Conservation (phyloP, 2,329 filamentous ascomycete species). For the Colletotrichum liaoningense region DNA sequence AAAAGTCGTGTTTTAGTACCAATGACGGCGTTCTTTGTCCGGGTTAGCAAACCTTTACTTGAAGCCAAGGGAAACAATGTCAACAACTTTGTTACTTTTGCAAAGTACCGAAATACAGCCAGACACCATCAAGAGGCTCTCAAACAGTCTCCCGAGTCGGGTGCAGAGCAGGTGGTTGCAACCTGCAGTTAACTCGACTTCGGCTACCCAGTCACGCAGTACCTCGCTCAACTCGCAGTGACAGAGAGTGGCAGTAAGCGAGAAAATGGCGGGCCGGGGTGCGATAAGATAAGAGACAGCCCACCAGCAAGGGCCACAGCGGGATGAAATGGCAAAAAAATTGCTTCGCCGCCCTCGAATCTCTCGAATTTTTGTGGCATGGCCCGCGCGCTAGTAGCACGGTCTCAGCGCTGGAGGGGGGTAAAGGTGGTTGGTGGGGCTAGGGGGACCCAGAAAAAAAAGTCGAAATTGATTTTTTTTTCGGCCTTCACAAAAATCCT, state of each 20-base stretch:
- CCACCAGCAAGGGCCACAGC: constrained; percentile 16
- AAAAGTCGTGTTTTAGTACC: not conserved
- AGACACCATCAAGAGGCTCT: constrained; percentile 3
- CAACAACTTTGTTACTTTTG: not conserved
- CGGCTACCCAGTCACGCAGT: too few species aligned
- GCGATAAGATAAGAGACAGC: constrained; percentile 32
- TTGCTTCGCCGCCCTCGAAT: constrained; percentile 25
- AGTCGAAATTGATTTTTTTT: constrained; percentile 38
- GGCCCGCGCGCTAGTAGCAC: not conserved
- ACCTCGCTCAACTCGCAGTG: too few species aligned
- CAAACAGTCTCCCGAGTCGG: not conserved
- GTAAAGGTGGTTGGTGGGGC: constrained; percentile 24
- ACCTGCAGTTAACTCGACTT: too few species aligned
- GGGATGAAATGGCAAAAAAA: constrained; percentile 30
- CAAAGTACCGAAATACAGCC: not conserved
- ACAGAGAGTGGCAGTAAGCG: constrained; percentile 7
- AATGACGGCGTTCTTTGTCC: not conserved
- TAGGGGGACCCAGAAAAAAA: constrained; percentile 34
- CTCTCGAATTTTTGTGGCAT: constrained; percentile 32
- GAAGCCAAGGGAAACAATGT: not conserved
- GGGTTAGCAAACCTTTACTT: constrained; percentile 9
- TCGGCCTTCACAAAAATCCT: constrained; percentile 35
- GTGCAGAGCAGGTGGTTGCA: too few species aligned
- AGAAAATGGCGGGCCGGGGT: constrained; percentile 14
- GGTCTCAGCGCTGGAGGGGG: constrained; percentile 27